phyloP scores from a whole-genome alignment of 345 rosid species.

The Gossypioides kirkii region DNA sequence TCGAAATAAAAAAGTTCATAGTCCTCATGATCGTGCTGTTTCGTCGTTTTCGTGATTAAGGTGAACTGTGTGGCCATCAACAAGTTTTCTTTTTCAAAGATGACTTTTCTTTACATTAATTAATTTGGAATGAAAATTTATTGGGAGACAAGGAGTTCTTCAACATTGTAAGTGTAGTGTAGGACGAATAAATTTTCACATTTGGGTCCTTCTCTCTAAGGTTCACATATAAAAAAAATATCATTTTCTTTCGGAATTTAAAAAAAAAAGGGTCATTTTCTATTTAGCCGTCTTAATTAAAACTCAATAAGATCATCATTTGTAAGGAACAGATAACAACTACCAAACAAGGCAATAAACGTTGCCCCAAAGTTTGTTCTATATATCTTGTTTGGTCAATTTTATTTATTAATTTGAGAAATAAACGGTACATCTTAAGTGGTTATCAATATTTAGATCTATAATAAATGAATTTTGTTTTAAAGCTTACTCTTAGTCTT shows the following conservation, averaged over 20 bases:
- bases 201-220: background rate
- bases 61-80: too few species aligned
- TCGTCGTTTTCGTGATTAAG: too few species aligned
- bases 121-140: background rate
- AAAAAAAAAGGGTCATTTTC: background rate
- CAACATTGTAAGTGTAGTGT: background rate
- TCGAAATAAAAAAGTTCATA: too few species aligned
- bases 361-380: background rate
- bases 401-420: background rate
- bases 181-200: background rate
- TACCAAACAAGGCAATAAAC: background rate
- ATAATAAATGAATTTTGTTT: too few species aligned
- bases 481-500: too few species aligned
- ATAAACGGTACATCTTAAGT: too few species aligned
- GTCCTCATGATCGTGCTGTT: too few species aligned
- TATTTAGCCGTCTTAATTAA: background rate
- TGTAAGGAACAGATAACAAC: background rate
- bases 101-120: background rate
- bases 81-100: too few species aligned
- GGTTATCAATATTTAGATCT: too few species aligned
- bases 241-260: too few species aligned
- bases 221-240: too few species aligned
- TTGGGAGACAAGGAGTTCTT: background rate
- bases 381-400: background rate
- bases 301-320: background rate